Evolutionary conservation across 164 flowering plant genomes (phyloP).

Genomic region (Vitis riparia): DNA sequence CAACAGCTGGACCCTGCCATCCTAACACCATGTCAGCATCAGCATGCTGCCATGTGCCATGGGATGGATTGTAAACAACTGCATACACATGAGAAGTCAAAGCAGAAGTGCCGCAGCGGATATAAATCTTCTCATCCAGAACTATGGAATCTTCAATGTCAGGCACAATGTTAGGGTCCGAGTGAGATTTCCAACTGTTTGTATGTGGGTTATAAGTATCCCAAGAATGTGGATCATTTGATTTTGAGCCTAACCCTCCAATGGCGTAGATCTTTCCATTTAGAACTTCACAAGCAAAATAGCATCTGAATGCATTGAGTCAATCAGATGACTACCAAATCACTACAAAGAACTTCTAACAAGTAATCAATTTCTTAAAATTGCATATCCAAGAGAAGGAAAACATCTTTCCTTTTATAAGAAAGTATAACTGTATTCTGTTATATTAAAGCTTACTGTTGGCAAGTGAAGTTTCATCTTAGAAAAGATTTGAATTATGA

Average conservation of each 20-base stretch:
- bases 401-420: too few relatives aligned
- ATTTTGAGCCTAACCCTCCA: slow-evolving; percentile 63
- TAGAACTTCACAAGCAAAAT: slow-evolving; percentile 62
- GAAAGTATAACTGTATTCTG: too few relatives aligned
- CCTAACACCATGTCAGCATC: slow-evolving; percentile 62
- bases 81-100: slow-evolving; percentile 38
- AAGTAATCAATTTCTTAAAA: too few relatives aligned
- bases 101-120: slow-evolving; percentile 45
- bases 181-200: slow-evolving; percentile 44
- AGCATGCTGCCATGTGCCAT: slow-evolving; percentile 54
- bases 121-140: slow-evolving; percentile 65
- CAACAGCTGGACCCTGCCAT: slow-evolving; percentile 80
- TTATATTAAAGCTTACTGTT: too few relatives aligned
- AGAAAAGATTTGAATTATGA: too few relatives aligned
- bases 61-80: slow-evolving; percentile 53
- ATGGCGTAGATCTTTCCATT: slow-evolving; percentile 61
- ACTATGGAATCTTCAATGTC: slow-evolving; percentile 67
- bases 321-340: background rate
- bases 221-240: slow-evolving; percentile 57
- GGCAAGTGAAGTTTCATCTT: too few relatives aligned
- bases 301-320: slow-evolving; percentile 50
- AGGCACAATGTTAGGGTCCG: slow-evolving; percentile 46
- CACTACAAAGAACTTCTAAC: background rate
- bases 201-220: slow-evolving; percentile 56
- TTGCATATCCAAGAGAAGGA: too few relatives aligned